phyloP scores from a whole-genome alignment of 805 yeast genomes.

The Pichia nanzhaoensis region DNA sequence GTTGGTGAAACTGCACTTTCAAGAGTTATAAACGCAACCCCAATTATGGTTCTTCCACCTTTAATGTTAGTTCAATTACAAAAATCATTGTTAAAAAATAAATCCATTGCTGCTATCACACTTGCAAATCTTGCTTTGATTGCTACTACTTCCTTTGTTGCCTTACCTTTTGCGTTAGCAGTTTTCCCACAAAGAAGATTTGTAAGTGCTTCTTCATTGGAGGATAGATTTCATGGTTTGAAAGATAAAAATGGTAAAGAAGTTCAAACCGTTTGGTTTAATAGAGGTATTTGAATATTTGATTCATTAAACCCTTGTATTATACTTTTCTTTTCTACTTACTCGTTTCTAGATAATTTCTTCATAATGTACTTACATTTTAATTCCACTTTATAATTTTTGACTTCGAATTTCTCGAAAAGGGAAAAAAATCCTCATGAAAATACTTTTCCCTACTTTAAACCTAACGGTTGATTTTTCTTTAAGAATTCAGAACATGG shows the following conservation, averaged over 20 bases:
- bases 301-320: neutral
- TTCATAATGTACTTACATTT: neutral
- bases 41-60: conserved; percentile 96
- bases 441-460: too few species aligned
- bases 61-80: conserved; percentile 74
- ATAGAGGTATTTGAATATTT: conserved; percentile 71
- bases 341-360: too few species aligned
- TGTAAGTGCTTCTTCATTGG: conserved; percentile 54
- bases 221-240: conserved; percentile 53
- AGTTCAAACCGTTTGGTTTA: conserved; percentile 66
- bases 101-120: conserved; percentile 58
- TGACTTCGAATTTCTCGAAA: too few species aligned
- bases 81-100: conserved; percentile 59
- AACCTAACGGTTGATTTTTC: too few species aligned
- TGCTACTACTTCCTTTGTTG: conserved; percentile 77
- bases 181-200: conserved; percentile 87
- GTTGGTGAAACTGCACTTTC: conserved; percentile 97
- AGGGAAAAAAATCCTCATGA: too few species aligned
- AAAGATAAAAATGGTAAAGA: conserved; percentile 55
- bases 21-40: conserved; percentile 93
- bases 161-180: conserved; percentile 90
- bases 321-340: neutral
- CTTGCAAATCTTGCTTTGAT: conserved; percentile 79
- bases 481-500: conserved; percentile 15
- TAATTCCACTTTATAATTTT: neutral